A percentile compares a stretch with the other conserved stretches of the same genome.
Evolutionary conservation across 106 monocot species (phyloP).

Genomic region (Platanthera zijinensis): DNA sequence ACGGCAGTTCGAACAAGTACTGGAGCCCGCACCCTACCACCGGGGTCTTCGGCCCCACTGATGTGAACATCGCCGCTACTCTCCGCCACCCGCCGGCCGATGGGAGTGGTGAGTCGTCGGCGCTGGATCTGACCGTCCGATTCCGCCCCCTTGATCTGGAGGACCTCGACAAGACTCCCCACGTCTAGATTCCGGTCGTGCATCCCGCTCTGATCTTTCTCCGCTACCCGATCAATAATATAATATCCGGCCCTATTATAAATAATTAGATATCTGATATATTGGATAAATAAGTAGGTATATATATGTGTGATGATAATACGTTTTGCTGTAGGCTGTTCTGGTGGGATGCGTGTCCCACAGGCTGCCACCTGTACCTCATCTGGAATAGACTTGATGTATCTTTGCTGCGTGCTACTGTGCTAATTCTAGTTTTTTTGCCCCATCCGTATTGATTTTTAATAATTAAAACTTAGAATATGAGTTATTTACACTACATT

Average conservation of each 20-base stretch:
- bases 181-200: not conserved
- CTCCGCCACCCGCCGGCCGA: not conserved
- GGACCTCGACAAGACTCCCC: constrained; percentile 63
- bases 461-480: too few relatives aligned
- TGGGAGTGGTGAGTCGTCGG: constrained; percentile 16
- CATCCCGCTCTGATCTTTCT: not conserved
- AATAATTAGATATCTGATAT: not conserved
- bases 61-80: not conserved
- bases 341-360: not conserved
- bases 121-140: constrained; percentile 55
- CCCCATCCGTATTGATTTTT: too few relatives aligned
- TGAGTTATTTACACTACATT: too few relatives aligned
- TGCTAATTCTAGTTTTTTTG: too few relatives aligned
- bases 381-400: not conserved
- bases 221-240: not conserved
- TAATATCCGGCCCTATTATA: not conserved
- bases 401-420: too few relatives aligned
- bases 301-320: not conserved
- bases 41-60: constrained; percentile 51
- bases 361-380: not conserved
- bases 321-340: not conserved
- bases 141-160: constrained; percentile 74
- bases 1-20: constrained; percentile 28
- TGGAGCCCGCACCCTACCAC: constrained; percentile 50
- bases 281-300: not conserved